Percentiles rank a stretch among this genome's conserved stretches.
Conservation (phyloP, 768 basidiomycete genomes). For the Leccinellum luteum region DNA sequence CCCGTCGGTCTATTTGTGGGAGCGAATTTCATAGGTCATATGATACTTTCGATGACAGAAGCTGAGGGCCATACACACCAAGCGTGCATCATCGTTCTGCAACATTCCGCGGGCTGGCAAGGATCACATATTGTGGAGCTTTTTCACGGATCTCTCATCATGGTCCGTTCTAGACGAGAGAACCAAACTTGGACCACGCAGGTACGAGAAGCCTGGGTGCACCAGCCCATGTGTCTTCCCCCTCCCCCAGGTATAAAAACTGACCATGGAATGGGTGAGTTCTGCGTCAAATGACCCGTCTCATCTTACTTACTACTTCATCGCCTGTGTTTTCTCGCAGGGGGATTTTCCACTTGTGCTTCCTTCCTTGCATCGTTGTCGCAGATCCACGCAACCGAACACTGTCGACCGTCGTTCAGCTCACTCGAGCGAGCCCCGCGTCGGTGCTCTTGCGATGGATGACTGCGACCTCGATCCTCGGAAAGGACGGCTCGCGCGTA, state of each 20-base stretch:
- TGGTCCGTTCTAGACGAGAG: constrained; percentile 3
- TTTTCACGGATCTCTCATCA: constrained; percentile 8
- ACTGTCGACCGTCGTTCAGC: constrained; percentile 22
- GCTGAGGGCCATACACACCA: constrained; percentile 5
- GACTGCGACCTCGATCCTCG: constrained; percentile 64
- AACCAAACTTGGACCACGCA: background rate
- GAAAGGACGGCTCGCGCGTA: constrained; percentile 19
- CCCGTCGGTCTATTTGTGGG: constrained; percentile 1
- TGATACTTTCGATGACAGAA: background rate
- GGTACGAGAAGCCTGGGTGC: constrained; percentile 3
- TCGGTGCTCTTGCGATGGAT: constrained; percentile 71
- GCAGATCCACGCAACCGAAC: constrained; percentile 32
- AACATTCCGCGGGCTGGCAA: background rate
- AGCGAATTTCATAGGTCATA: constrained; percentile 8
- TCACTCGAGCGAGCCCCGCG: constrained; percentile 24
- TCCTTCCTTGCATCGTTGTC: constrained; percentile 35
- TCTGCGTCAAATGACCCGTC: constrained; percentile 1
- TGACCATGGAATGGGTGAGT: constrained; percentile 10
- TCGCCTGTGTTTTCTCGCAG: constrained; percentile 6
- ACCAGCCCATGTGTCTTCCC: background rate
- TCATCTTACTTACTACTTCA: constrained; percentile 3
- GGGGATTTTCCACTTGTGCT: constrained; percentile 6
- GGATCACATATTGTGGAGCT: background rate
- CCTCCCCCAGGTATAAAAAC: constrained; percentile 15
- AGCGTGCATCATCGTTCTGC: constrained; percentile 9